Base-by-base conservation (phyloP, 495 filamentous ascomycete species). In the Aspergillus cavernicola region DNA sequence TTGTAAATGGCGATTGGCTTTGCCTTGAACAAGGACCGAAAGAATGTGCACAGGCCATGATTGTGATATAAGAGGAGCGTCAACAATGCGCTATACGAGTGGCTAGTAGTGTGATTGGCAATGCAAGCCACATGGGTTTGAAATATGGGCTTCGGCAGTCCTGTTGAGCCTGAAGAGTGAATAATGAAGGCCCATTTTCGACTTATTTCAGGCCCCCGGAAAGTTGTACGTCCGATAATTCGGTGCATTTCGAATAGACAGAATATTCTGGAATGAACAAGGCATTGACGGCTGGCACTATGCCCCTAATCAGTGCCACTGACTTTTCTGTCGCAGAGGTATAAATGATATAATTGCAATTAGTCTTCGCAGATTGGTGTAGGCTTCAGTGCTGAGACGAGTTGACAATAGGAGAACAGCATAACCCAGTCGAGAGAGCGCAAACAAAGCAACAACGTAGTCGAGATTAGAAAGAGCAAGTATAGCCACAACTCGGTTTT, bases 101-200 rank as follows among this genome's bases (percentile, higher is more conserved):
- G 66, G 37, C 68, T 69, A 44, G 63, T 66, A 8, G 59, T 56
- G 44, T 61, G 66, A 45, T 71, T 69, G 5, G 76, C 73, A 19
- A 72, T 69, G 12, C 72, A 61, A 33, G 63, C 66, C 16, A 65
- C 59, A 45, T 72, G 61, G 8, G 64, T 65, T 0, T 71, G 56
- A 43, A 65, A 62, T 4, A 78, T 69, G 2, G 80, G 75, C 55
- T 84, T 84, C 2, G 80, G 81, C 11, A 81, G 67, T 2, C 80
- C 80, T 2, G 80, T 84, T 5, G 76, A 80, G 2, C 80, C 81
- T 22, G 78, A 81, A 0, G 77, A 81, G 58, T 83, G 81, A 43
- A 77, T 58, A 16, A 83, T 81, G 57, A 77, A 69, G 4, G 68
- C 63, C 33, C 64, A 62, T 56, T 75, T 75, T 28, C 67, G 58